Percentiles rank a stretch among this genome's conserved stretches.
These are phyloP conservation scores for Geotrichum restrictum DNA, from an alignment of 1,139 yeast species.

Conservation along the genomic window DNA sequence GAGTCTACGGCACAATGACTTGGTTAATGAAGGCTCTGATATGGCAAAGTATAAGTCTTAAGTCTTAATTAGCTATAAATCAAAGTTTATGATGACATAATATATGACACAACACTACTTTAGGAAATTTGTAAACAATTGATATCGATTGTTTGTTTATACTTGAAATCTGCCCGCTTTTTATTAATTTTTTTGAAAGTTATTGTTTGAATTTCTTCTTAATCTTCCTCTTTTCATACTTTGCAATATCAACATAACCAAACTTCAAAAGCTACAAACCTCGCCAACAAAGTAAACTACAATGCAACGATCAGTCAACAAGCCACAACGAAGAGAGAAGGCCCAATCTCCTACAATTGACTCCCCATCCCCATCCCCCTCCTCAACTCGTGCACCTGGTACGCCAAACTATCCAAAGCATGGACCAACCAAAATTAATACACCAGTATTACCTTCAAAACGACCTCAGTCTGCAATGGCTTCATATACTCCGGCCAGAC, in stretches of 20 bases:
- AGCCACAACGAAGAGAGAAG: neutral
- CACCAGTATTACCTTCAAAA: neutral
- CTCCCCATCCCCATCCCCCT: neutral
- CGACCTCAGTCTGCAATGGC: conserved; percentile 19
- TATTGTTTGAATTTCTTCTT: neutral
- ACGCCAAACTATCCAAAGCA: neutral
- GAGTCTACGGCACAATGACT: too few relatives aligned
- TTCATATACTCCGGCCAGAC: neutral
- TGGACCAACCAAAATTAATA: neutral
- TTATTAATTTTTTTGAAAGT: neutral
- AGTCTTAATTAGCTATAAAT: too few relatives aligned
- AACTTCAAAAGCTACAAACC: too few relatives aligned
- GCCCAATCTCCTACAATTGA: neutral
- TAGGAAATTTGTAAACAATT: neutral
- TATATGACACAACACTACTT: neutral
- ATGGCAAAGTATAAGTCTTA: too few relatives aligned
- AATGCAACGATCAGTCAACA: neutral
- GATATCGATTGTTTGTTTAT: neutral
- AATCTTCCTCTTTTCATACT: too few relatives aligned
- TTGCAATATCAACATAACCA: too few relatives aligned
- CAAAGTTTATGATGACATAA: neutral
- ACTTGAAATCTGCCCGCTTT: neutral
- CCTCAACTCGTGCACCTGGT: neutral
- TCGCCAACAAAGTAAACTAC: too few relatives aligned
- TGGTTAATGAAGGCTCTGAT: too few relatives aligned